Evolutionary conservation across 2,329 filamentous ascomycete genomes (phyloP).

Genomic region (Talaromyces sp.): DNA sequence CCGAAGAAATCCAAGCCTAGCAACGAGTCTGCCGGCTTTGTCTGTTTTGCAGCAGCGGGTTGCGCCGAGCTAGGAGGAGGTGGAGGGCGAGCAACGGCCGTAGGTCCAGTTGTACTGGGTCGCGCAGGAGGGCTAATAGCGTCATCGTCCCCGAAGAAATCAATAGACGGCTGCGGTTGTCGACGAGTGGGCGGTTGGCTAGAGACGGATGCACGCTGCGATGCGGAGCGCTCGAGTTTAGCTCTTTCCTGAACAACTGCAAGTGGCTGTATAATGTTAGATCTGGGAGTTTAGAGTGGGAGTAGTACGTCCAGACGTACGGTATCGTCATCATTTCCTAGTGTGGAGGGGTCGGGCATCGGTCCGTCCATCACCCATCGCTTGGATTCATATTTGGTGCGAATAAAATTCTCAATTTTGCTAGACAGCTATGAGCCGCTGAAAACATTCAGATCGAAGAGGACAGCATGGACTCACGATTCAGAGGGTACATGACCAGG

Average conservation of each 20-base stretch:
- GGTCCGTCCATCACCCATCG: conserved; percentile 98
- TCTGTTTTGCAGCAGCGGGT: conserved; percentile 49
- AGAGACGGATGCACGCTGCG: conserved; percentile 42
- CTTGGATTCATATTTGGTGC: conserved; percentile 98
- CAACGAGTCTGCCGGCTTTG: conserved; percentile 78
- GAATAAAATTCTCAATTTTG: conserved; percentile 99
- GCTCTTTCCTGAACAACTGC: conserved; percentile 68
- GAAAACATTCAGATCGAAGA: too few relatives aligned
- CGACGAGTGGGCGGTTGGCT: conserved; percentile 46
- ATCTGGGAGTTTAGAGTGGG: neutral
- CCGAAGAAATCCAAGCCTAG: conserved; percentile 92
- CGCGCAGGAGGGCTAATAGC: conserved; percentile 59
- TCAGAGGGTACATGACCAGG: conserved; percentile 89
- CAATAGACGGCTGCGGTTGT: conserved; percentile 55
- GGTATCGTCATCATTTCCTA: conserved; percentile 85
- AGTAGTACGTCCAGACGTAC: conserved; percentile 44
- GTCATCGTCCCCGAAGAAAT: conserved; percentile 77
- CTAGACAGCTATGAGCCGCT: conserved; percentile 31
- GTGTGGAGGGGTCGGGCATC: conserved; percentile 84
- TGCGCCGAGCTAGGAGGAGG: conserved; percentile 54
- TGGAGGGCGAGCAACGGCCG: conserved; percentile 57
- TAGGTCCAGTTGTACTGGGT: conserved; percentile 68
- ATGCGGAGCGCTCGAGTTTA: conserved; percentile 61
- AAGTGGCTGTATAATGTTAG: conserved; percentile 49
- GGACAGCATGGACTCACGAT: conserved; percentile 48